Evolutionary conservation across 768 basidiomycete species (phyloP).

Genomic region (Boletus barrowsii): DNA sequence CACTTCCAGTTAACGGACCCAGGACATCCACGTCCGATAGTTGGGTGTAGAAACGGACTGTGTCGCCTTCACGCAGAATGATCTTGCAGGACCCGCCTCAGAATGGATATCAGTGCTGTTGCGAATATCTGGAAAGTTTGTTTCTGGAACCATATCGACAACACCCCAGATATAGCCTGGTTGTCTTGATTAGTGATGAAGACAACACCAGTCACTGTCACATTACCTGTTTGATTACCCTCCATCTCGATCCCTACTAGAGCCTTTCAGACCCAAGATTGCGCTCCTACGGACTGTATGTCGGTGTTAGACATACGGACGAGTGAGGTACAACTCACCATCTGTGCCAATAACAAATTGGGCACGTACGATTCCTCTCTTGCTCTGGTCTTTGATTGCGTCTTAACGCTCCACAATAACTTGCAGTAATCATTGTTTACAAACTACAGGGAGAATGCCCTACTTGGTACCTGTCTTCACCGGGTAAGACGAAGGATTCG

Average conservation of each 20-base stretch:
- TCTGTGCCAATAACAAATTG: constrained; percentile 37
- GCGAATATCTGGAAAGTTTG: constrained; percentile 75
- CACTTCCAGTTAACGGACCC: constrained; percentile 42
- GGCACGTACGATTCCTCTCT: constrained; percentile 32
- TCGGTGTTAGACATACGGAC: background rate
- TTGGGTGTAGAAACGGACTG: constrained; percentile 70
- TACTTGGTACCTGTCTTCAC: constrained; percentile 22
- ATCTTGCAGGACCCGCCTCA: constrained; percentile 63
- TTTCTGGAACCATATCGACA: constrained; percentile 62
- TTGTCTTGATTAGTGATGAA: background rate
- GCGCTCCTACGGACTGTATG: constrained; percentile 32
- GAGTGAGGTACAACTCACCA: constrained; percentile 14
- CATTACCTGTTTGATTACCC: constrained; percentile 43
- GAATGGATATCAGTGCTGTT: constrained; percentile 63
- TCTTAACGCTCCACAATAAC: constrained; percentile 21
- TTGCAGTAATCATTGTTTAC: constrained; percentile 5
- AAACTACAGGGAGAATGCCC: background rate
- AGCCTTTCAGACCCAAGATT: constrained; percentile 45
- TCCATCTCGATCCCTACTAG: constrained; percentile 44
- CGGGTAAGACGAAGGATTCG: constrained; percentile 24
- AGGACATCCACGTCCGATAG: constrained; percentile 48
- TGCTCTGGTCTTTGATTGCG: constrained; percentile 24
- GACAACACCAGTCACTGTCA: background rate
- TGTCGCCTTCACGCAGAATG: constrained; percentile 69
- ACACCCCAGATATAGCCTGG: constrained; percentile 82